A percentile compares a stretch with the other conserved stretches of the same genome.
These are phyloP conservation scores for Escovopsis sp. DNA, from an alignment of 2,329 filamentous ascomycete genomes.

Conservation along the genomic window DNA sequence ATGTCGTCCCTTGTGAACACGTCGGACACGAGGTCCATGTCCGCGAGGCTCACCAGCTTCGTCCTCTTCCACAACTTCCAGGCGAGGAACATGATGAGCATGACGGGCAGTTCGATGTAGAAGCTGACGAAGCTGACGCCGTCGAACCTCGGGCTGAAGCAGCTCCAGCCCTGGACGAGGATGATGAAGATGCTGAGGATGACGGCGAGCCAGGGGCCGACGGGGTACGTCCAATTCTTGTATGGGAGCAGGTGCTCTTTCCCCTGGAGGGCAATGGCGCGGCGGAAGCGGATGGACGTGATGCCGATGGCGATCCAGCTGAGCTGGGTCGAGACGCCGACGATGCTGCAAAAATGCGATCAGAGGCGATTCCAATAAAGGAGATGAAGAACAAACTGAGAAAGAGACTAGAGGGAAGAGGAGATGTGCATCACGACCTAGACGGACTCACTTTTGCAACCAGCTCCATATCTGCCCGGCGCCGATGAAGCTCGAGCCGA, in stretches of 20 bases:
- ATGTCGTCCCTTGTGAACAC: constrained; percentile 34
- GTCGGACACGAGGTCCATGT: constrained; percentile 50
- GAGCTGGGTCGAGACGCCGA: constrained; percentile 53
- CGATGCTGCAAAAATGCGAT: constrained; percentile 18
- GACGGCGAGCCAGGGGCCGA: constrained; percentile 42
- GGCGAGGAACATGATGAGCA: constrained; percentile 47
- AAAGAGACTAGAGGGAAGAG: background rate
- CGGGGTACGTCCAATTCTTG: constrained; percentile 53
- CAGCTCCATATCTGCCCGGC: constrained; percentile 51
- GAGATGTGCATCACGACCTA: background rate
- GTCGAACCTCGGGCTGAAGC: constrained; percentile 44
- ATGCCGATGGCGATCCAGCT: constrained; percentile 52
- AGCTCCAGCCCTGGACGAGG: constrained; percentile 48
- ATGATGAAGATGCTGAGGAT: constrained; percentile 44
- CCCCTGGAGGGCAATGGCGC: constrained; percentile 40
- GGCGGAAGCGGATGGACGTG: constrained; percentile 50
- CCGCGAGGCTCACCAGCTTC: constrained; percentile 35
- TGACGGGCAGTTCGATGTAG: constrained; percentile 48
- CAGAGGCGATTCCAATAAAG: background rate
- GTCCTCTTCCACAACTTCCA: constrained; percentile 62
- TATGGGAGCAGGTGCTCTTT: constrained; percentile 47
- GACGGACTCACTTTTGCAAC: constrained; percentile 44
- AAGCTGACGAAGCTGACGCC: constrained; percentile 47
- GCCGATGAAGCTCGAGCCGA: constrained; percentile 50
- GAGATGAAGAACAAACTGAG: background rate